Evolutionary conservation across 495 filamentous ascomycete genomes (phyloP).

Genomic region (Aspergillus ellipticus): DNA sequence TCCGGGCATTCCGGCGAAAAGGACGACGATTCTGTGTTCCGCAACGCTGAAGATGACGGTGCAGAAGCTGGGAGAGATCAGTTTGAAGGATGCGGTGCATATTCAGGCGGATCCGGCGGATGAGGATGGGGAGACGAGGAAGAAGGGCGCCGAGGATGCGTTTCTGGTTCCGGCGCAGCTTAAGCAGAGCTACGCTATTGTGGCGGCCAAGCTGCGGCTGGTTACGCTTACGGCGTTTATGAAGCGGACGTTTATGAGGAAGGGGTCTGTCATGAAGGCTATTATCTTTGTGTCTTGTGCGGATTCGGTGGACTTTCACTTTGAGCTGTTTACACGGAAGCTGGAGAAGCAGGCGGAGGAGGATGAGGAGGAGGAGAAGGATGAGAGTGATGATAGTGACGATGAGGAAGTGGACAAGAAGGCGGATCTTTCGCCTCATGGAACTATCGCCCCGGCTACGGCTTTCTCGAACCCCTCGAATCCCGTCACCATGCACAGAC

Average conservation of each 20-base stretch:
- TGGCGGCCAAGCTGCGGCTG: constrained; percentile 82
- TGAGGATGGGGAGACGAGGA: constrained; percentile 33
- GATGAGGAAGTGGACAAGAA: constrained; percentile 22
- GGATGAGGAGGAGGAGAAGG: constrained; percentile 20
- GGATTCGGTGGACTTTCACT: constrained; percentile 95
- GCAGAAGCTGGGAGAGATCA: constrained; percentile 86
- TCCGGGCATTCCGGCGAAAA: constrained; percentile 62
- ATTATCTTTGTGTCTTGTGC: constrained; percentile 97
- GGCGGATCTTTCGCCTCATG: constrained; percentile 32
- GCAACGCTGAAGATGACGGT: constrained; percentile 97
- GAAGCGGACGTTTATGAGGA: constrained; percentile 79
- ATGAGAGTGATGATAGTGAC: constrained; percentile 20
- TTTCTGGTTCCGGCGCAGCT: constrained; percentile 92
- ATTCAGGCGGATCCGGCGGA: constrained; percentile 64
- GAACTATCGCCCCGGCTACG: constrained; percentile 49
- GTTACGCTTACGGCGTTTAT: constrained; percentile 81
- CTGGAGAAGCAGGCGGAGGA: constrained; percentile 26
- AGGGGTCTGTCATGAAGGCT: constrained; percentile 86
- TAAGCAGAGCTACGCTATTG: constrained; percentile 82
- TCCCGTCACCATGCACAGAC: constrained; percentile 69
- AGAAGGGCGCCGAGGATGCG: constrained; percentile 42
- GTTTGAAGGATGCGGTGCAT: constrained; percentile 86
- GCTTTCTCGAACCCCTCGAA: constrained; percentile 49
- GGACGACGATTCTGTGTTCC: constrained; percentile 90
- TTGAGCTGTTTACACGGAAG: constrained; percentile 70